Evolutionary conservation across 2,329 filamentous ascomycete species (phyloP), one percentile per base, ranked within the genome.

Genomic region (Dichotomopilus funicola): DNA sequence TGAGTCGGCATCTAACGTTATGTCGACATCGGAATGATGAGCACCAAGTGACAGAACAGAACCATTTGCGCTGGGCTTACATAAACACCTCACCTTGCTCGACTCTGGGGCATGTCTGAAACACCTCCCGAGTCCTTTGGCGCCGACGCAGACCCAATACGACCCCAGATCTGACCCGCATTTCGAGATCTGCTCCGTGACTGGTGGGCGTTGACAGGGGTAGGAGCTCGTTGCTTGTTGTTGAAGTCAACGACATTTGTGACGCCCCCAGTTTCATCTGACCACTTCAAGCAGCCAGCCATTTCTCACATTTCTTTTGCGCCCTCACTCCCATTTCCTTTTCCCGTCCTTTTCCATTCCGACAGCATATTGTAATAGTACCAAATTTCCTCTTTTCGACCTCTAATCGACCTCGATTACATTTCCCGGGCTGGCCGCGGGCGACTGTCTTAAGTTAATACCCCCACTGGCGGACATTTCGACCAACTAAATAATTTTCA

Each of bases 61-160:
- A 27, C 19, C 19, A 27, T 27, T 27, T 27, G 19, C 19, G 19
- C 19, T 27, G 19, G 19, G 19, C 12, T 37, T 66, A 63, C 46
- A 51, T 62, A 63, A 63, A 49, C 19, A 27, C 19, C 19, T 27
- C 19, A 27, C 62, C 68, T 68, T 66, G 65, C 66, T 67, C 68
- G 65, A 71, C 64, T 73, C 69, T 75, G 72, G 62, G 64, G 67
- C 75, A 77, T 61, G 55, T 65, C 70, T 78, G 76, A 78, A 78
- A 78, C 76, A 62, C 46, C 46, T 10, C 11, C 51, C n/a, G 37
- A 42, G 41, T 11, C 40, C 37, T 40, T 45, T 56, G 36, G 51
- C 43, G 48, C 50, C 19, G 38, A 27, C 45, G 43, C 13, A 19
- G 46, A 27, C 9, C 47, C 45, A 48, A 49, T 31, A 31, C 40